Base-by-base conservation (phyloP, 768 basidiomycete genomes). In the Sistotremastrum niveocremeum region DNA sequence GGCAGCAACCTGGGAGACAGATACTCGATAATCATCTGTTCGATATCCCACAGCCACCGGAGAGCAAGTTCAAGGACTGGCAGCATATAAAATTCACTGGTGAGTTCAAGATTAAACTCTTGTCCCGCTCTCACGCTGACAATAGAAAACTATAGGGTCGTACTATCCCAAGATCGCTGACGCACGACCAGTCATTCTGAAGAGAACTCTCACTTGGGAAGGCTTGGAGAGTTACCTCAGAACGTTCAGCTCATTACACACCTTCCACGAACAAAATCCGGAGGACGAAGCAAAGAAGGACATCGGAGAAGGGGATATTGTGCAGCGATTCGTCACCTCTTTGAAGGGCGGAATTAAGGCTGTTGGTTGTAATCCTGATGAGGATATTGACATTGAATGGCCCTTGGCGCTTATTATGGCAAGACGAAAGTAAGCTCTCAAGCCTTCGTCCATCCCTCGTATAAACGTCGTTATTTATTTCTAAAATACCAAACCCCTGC, bases 1-100 rank as follows among this genome's bases (percentile, higher is more conserved):
- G 85, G 73, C 73, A 89, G 53, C 77, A 81, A 32, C 87, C 88
- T 0, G 88, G 88, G 10, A 71, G 88, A 8, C 74, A 73, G 0
- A 79, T 88, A 50, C 70, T 90, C 28, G 80, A 84, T 46, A 69
- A 69, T 5, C 76, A 84, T 55, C 72, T 90, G 3, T 67, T 77
- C 5, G 75, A 76, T 31, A 71, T 90, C n/a, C 83, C 80, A 0
- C 69, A 72, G 38, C 74, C 80, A 2, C 53, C 52, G 0, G 49
- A 53, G 6, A 59, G 56, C 35, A 57, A 57, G 1, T 67, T 75
- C 44, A 57, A 56, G 32, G 61, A 69, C 31, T 65, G 76, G 43
- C 64, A 74, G 37, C 65, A 78, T 9, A 64, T 74, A 1, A 81
- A 70, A 55, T 83, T 79, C 57, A 70, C 75, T 9, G 81, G 79